Evolutionary conservation across 331 rosid genomes (phyloP).

Genomic region (Rhamnella rubrinervis): DNA sequence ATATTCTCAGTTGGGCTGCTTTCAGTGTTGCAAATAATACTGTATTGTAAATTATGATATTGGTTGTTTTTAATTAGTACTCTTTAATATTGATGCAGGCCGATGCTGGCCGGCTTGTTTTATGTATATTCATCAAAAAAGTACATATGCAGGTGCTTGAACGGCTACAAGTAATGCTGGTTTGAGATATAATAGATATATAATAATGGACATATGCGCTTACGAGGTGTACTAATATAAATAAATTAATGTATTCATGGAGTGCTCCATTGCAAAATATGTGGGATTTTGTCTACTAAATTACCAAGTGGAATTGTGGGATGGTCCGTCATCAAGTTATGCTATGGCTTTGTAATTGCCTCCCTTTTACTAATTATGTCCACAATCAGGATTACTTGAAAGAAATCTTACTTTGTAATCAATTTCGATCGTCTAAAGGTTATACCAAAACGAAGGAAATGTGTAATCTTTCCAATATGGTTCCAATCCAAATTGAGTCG

Average conservation of each 20-base stretch:
- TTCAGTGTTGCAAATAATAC: conserved; percentile 10
- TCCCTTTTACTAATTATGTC: neutral
- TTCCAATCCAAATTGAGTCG: no score
- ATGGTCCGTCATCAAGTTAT: conserved; percentile 18
- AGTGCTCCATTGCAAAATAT: no score
- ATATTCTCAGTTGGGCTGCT: neutral
- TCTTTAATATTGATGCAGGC: conserved; percentile 31
- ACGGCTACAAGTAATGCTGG: conserved; percentile 14
- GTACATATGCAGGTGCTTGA: conserved; percentile 12
- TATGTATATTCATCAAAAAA: neutral
- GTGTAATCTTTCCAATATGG: no score
- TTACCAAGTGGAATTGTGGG: conserved; percentile 2
- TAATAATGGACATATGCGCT: no score
- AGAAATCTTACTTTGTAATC: no score
- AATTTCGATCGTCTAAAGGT: no score
- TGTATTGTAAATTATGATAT: conserved; percentile 30
- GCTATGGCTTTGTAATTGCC: conserved; percentile 6
- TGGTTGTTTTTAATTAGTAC: conserved; percentile 9
- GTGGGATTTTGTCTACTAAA: no score
- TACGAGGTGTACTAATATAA: no score
- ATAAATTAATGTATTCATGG: no score
- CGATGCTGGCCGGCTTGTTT: conserved; percentile 75
- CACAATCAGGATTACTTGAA: no score
- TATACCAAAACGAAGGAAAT: no score
- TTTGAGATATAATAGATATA: no score